Base-by-base conservation (phyloP, 352 stramenopile genomes). In the Aphanomyces astaci region DNA sequence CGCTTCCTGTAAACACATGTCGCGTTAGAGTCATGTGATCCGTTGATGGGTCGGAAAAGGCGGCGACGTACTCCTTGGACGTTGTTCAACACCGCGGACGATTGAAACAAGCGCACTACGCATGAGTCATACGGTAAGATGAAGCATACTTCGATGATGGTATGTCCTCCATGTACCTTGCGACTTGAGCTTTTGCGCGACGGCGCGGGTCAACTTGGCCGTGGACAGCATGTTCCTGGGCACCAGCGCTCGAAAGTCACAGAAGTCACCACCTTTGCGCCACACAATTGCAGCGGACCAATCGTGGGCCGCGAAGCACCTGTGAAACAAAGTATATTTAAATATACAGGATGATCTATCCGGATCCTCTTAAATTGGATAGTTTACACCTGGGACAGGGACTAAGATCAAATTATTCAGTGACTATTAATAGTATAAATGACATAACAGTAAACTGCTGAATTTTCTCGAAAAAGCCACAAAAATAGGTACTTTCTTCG, bases 1-100 rank as follows among this genome's bases (percentile, higher is more conserved):
- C 11, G 78, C 73, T 62, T 82, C 72, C 62, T 87, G 79, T 9
- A 17, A 27, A 5, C 46, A 54, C 25, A n/a, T n/a, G n/a, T n/a
- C n/a, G n/a, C n/a, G n/a, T n/a, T n/a, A n/a, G n/a, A n/a, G n/a
- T n/a, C n/a, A n/a, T n/a, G n/a, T n/a, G n/a, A n/a, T n/a, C n/a
- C n/a, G n/a, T n/a, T n/a, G n/a, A n/a, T n/a, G n/a, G n/a, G n/a
- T n/a, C n/a, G n/a, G n/a, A n/a, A 22, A 54, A 5, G 46, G 22
- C 46, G 22, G 22, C 46, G 22, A 54, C 28, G 52, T 32, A 65
- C 43, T 15, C 22, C 57, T 57, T 66, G 15, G 32, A 27, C 60
- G 30, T 66, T 66, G 48, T 19, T n/a, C 24, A 66, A 31, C 9
- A 48, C 60, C 22, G 30, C 22, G 9, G 60, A 56, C 60, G 60